Conservation (phyloP, 2,329 filamentous ascomycete species). For the Pseudogymnoascus sp. region DNA sequence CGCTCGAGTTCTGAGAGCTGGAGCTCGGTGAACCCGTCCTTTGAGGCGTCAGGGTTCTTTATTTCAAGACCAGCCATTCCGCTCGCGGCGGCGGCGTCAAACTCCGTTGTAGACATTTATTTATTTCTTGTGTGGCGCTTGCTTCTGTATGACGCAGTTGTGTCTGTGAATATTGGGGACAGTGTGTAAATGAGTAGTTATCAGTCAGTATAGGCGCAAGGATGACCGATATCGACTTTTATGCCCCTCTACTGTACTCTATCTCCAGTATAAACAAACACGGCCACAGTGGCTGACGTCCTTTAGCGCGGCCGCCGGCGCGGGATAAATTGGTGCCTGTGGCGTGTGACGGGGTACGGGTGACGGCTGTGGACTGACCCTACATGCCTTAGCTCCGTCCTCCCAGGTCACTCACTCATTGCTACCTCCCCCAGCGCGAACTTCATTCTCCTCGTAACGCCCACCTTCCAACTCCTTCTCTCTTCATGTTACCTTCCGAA, state of each 20-base stretch:
- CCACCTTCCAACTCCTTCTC: neutral
- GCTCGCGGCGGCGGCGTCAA: neutral
- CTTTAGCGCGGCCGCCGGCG: neutral
- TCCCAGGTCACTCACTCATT: constrained; percentile 6
- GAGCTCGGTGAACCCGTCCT: constrained; percentile 27
- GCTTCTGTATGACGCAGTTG: neutral
- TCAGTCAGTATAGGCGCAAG: neutral
- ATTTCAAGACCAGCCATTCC: constrained; percentile 6
- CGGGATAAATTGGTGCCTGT: constrained; percentile 7
- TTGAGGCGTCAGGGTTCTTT: neutral
- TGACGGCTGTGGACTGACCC: constrained; percentile 4
- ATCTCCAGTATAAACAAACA: neutral
- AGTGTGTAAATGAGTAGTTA: neutral
- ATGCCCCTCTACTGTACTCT: neutral
- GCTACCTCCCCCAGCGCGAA: neutral
- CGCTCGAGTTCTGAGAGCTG: constrained; percentile 59
- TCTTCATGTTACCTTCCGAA: constrained; percentile 15
- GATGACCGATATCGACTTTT: neutral
- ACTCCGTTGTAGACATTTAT: constrained; percentile 5
- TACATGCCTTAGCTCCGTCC: constrained; percentile 6
- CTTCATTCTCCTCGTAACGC: neutral
- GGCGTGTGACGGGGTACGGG: constrained; percentile 5
- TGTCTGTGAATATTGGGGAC: neutral
- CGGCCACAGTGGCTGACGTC: constrained; percentile 5
- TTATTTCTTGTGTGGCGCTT: neutral